Evolutionary conservation across 2,329 filamentous ascomycete species (phyloP), one percentile per base, ranked within the genome.

Genomic region (Trichoderma aggressivum): DNA sequence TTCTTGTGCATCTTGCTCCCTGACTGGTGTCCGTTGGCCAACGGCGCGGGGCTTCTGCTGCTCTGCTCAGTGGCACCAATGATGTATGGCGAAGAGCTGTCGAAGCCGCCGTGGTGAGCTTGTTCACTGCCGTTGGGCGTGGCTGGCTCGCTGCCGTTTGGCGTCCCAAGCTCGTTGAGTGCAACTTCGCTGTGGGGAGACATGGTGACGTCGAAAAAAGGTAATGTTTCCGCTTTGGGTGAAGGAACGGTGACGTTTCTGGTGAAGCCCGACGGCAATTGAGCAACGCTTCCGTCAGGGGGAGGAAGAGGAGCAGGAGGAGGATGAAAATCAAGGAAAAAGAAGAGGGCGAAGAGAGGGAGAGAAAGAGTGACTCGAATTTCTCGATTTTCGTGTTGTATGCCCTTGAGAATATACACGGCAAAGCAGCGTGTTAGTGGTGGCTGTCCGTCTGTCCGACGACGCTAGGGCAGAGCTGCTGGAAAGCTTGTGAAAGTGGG

Each of bases 161-260:
- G 55, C 8, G 65, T 60, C 30, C 30, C 34, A 16, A 66, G 21
- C 74, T 78, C 75, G 65, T 75, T 75, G 68, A 79, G 74, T 60
- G 75, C 74, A 61, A 79, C 72, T 60, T 81, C 80, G 73, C 79
- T 79, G 72, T 81, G 80, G 69, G 80, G 79, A 58, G 80, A 77
- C 80, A 82, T 82, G 68, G 66, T 77, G 73, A 64, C 53, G 53
- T 70, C 32, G 50, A 14, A 30, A 30, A 24, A 7, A 56, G 36
- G 47, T 43, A 58, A 58, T 32, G 12, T 34, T 36, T 36, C 34
- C 34, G 63, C 50, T 56, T 43, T 56, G 16, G 50, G 64, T 47
- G 36, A 47, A 34, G 21, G 55, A 68, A 50, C 32, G 55, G 36
- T 60, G 64, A 68, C 64, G 64, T 68, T 66, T 59, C 18, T 47